These are phyloP conservation scores for Lasiodiplodia theobromae DNA, from an alignment of 2,329 filamentous ascomycete genomes.

Conservation along the genomic window DNA sequence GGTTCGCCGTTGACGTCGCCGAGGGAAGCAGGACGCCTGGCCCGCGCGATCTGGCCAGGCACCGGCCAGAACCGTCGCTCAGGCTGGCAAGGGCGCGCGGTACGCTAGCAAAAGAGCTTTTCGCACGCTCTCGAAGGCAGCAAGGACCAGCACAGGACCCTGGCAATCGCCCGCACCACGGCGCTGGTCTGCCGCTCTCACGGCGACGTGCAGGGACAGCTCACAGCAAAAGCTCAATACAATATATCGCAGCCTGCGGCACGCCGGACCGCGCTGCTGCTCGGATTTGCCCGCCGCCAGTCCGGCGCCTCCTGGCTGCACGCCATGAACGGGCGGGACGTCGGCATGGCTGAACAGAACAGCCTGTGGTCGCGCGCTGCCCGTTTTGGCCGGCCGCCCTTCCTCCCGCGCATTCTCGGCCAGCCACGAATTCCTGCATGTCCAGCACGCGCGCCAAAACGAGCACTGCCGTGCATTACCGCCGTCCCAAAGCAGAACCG, in stretches of 20 bases:
- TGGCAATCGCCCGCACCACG: slow-evolving; percentile 12
- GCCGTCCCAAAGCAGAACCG: slow-evolving; percentile 1
- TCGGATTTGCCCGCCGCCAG: not conserved
- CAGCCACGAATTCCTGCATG: slow-evolving; percentile 18
- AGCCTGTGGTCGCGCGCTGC: not conserved
- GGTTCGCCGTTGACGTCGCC: slow-evolving; percentile 2
- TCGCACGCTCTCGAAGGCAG: not conserved
- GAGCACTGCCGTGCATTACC: not conserved
- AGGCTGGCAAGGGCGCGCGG: not conserved
- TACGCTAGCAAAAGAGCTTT: slow-evolving; percentile 15
- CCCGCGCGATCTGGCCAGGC: slow-evolving; percentile 11
- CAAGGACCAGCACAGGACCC: slow-evolving; percentile 14
- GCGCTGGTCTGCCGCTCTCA: not conserved
- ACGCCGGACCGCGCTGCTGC: slow-evolving; percentile 10
- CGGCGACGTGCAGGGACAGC: not conserved
- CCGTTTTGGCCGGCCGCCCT: not conserved
- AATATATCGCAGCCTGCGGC: slow-evolving; percentile 14
- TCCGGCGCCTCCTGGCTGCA: slow-evolving; percentile 11
- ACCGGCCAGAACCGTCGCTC: slow-evolving; percentile 1
- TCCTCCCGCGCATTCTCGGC: not conserved
- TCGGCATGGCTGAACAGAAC: not conserved
- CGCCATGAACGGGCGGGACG: not conserved
- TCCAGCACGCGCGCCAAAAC: slow-evolving; percentile 13
- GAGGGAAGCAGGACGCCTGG: not conserved
- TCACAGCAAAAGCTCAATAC: slow-evolving; percentile 18